Base-by-base conservation (phyloP, 2,329 filamentous ascomycete species). In the Fusarium napiforme region DNA sequence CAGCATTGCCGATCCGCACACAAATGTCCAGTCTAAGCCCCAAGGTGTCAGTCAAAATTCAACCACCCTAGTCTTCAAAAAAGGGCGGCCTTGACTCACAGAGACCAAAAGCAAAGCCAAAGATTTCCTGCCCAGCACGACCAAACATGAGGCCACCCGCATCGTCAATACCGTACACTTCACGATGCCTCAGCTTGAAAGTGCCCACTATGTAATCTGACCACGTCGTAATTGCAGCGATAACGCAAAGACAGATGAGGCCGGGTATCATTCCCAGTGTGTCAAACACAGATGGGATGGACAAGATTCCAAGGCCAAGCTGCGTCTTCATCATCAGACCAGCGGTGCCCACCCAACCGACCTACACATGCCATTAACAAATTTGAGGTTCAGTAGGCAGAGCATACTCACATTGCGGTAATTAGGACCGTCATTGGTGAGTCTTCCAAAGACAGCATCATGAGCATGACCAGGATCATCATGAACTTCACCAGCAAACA, bases 81-180 rank as follows among this genome's bases (percentile, higher is more conserved):
- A 15, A 1, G 9, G 1, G 18, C 2, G 37, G 5, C 6, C 14
- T 19, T 8, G 30, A 58, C 68, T 39, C 50, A 84, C 82, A 81
- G 52, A 86, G 64, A 73, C 78, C 76, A 62, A 82, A 81, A 11
- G 77, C 74, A 47, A 74, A 69, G 7, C 80, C 82, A 32, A 87
- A 80, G 32, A 85, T 56, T 60, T 84, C 84, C 5, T 83, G 82
- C 0, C 86, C 86, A 9, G 82, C 60, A 5, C 79, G 81, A 16
- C 87, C 87, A 71, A 87, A 86, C 26, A 88, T 81, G 30, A 87
- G 78, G 4, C 72, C 72, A 18, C 86, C 87, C 1, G 84, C 87
- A 72, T 89, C 87, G 59, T 87, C 87, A 64, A 89, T 87, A 28
- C 85, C 83, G 69, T 89, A 88, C 2, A 88, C 85, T 43, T 85